These are phyloP conservation scores for Seiridium cupressi DNA, from an alignment of 2,329 filamentous ascomycete species.

Conservation along the genomic window DNA sequence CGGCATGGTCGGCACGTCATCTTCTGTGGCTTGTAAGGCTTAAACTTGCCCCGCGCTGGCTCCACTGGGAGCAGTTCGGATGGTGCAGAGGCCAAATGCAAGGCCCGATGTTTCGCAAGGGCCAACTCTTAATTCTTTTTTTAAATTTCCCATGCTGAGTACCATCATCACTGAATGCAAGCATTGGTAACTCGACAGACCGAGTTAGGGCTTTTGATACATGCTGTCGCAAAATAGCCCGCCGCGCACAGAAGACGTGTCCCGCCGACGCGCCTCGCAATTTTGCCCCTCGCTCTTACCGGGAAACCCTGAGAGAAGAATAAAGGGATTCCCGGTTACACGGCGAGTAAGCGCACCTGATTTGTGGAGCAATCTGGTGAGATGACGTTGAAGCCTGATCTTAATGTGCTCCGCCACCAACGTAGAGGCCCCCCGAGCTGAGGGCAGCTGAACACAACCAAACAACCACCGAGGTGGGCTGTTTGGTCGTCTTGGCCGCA, in stretches of 20 bases:
- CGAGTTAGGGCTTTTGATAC: neutral
- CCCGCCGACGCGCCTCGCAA: neutral
- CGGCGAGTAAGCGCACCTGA: neutral
- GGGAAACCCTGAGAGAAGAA: neutral
- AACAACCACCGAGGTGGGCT: neutral
- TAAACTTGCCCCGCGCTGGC: too few species aligned
- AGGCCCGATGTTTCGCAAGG: neutral
- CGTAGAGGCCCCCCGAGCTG: neutral
- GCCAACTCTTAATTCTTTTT: neutral
- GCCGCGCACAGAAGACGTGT: neutral
- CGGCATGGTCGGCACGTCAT: too few species aligned
- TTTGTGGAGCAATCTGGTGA: conserved; percentile 2
- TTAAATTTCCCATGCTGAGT: neutral
- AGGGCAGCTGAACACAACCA: neutral
- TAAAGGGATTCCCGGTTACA: neutral
- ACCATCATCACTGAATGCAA: neutral
- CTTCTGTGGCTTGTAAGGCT: too few species aligned
- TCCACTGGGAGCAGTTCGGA: neutral
- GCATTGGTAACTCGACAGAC: neutral
- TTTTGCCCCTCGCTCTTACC: neutral
- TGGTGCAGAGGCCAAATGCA: neutral
- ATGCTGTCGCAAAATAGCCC: neutral
- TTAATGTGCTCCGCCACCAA: neutral
- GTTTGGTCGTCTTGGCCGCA: neutral
- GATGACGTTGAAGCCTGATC: conserved; percentile 4